Base-by-base conservation (phyloP, 208 protist genomes). In the Trypanosoma melophagium region DNA sequence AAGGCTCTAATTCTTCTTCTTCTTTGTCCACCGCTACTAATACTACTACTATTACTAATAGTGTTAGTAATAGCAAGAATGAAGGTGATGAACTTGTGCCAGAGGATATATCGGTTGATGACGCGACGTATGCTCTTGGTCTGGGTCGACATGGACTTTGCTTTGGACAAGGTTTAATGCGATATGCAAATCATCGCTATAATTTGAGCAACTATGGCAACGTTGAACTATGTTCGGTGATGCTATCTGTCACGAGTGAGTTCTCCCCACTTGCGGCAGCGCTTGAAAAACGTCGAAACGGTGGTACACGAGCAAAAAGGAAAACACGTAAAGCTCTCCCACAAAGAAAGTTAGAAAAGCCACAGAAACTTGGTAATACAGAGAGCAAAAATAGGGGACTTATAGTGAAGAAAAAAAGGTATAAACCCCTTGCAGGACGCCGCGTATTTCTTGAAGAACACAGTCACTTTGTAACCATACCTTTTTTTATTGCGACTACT, bases 131-230 rank as follows among this genome's bases (percentile, higher is more conserved):
- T 75, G 89, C 86, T 16, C 59, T 95, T n/a, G 85, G 86, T 2
- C 72, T 95, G 0, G 89, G 83, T 19, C 49, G 65, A n/a, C 78
- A 91, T 41, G 79, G 72, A 28, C 67, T 93, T 28, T 92, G 86
- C 71, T 92, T 91, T 63, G 89, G 89, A 2, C 89, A 93, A 54
- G 83, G 86, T 9, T 71, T 93, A 10, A 77, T 85, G 17, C 83
- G 89, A 25, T 95, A 95, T 76, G 90, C 89, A 45, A 95, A 95
- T 72, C 89, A 95, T 71, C 89, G 89, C 53, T 95, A 95, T 79
- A 93, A 93, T 73, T 61, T 87, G 9, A 80, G 76, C 21, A 87
- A 80, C 21, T 95, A 89, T 60, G 89, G 89, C 53, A 95, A 95
- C 69, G 80, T 89, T 44, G 89, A 95, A 78, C 68, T 95, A 31